Evolutionary conservation across 305 asterid genomes (phyloP), one percentile per base, ranked within the genome.

Genomic region (Coffea humblotiana): DNA sequence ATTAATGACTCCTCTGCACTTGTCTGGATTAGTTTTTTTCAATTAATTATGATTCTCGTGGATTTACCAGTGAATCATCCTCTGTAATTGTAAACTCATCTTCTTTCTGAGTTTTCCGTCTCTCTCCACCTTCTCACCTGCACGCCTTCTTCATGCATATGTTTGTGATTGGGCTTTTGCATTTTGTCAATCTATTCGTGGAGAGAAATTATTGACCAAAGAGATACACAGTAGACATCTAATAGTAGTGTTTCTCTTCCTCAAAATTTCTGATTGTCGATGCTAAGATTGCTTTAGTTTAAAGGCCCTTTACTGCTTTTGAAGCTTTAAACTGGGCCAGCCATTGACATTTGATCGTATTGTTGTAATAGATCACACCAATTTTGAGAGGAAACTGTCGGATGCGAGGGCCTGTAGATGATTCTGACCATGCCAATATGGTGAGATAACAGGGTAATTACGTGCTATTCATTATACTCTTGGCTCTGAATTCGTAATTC

Each of bases 361-460:
- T 75, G 12, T 65, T 48, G 64, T 70, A 54, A 60, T 84, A 92
- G 97, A 81, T 87, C 77, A 88, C 91, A 61, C 88, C 88, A 63
- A 70, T 89, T 72, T 85, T 80, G 86, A 82, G 85, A 80, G 91
- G 93, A 88, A 86, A 79, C 81, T 58, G 65, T 75, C 86, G 82
- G 86, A 90, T 92, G 92, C 93, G 82, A 84, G 93, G 90, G 69
- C 91, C 95, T 14, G 77, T 68, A 56, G 86, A 80, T 81, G 92
- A 91, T 76, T 77, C 90, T 77, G 90, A 82, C 85, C 87, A 73
- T 84, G 86, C 88, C 86, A 80, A 88, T 87, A 90, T 77, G 94
- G 96, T 88, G 91, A 90, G 96, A 88, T 85, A 83, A 83, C 90
- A 70, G 90, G 92, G 96, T 89, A 92, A 88, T 85, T 73, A 76